Percentiles rank a stretch among this genome's conserved stretches.
Conservation (phyloP, 768 basidiomycete genomes). For the Kwoniella mangroviensis region DNA sequence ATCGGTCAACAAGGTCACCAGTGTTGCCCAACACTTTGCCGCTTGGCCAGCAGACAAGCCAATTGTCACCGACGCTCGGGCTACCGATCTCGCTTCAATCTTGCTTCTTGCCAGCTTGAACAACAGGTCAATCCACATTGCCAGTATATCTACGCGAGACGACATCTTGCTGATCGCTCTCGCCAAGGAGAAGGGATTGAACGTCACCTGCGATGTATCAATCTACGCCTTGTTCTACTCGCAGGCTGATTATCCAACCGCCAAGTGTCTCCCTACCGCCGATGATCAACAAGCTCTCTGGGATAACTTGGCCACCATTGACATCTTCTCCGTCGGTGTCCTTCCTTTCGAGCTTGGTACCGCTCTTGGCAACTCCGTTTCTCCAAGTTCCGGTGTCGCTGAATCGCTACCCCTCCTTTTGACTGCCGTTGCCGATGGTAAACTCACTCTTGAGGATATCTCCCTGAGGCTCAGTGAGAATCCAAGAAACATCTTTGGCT, state of each 20-base stretch:
- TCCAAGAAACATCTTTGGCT: constrained; percentile 85
- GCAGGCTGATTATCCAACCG: constrained; percentile 71
- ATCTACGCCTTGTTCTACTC: constrained; percentile 90
- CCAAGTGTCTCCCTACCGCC: constrained; percentile 69
- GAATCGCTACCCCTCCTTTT: constrained; percentile 87
- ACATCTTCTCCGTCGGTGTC: constrained; percentile 87
- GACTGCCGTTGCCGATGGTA: constrained; percentile 78
- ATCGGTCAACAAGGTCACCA: constrained; percentile 65
- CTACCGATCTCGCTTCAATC: constrained; percentile 88
- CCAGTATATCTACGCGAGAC: constrained; percentile 81
- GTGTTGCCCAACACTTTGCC: constrained; percentile 82
- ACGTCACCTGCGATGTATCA: constrained; percentile 95
- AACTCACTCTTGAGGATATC: constrained; percentile 80
- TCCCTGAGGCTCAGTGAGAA: constrained; percentile 85
- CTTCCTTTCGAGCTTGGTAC: constrained; percentile 75
- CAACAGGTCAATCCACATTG: constrained; percentile 83
- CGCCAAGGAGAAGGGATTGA: constrained; percentile 89
- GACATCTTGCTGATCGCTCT: constrained; percentile 88
- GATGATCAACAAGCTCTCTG: constrained; percentile 83
- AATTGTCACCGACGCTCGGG: constrained; percentile 91
- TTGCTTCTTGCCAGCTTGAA: constrained; percentile 92
- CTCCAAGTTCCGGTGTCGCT: constrained; percentile 77
- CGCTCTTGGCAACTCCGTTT: constrained; percentile 67
- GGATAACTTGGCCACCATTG: constrained; percentile 80
- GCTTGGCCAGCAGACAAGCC: constrained; percentile 89